phyloP scores from a whole-genome alignment of 768 basidiomycete species.

The Rhizopogon vesiculosus region DNA sequence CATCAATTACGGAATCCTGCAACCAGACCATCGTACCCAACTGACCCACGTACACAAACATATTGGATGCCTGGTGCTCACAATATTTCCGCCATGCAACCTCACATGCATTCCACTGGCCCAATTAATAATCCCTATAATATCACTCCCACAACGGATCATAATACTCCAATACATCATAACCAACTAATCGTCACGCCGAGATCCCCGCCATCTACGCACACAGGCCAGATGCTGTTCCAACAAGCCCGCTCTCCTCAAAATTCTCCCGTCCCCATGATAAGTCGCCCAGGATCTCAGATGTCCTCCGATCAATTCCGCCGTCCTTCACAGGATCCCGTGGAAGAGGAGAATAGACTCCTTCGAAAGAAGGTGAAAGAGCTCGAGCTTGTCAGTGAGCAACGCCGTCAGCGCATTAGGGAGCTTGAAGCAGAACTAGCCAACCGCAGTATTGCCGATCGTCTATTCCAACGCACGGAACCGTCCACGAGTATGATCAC shows the following conservation, averaged over 20 bases:
- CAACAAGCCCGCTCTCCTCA: constrained; percentile 2
- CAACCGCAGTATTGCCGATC: constrained; percentile 15
- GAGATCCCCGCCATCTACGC: constrained; percentile 3
- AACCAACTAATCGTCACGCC: constrained; percentile 15
- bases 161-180: constrained; percentile 15
- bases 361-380: constrained; percentile 58
- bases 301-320: constrained; percentile 22
- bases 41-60: neutral
- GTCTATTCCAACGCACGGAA: constrained; percentile 4
- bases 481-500: constrained; percentile 13
- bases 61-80: constrained; percentile 5
- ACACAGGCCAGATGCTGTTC: constrained; percentile 3
- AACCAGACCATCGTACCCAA: constrained; percentile 14
- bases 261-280: neutral
- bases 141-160: constrained; percentile 14
- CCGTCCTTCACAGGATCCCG: constrained; percentile 17
- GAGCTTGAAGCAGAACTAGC: constrained; percentile 45
- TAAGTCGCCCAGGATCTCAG: constrained; percentile 18
- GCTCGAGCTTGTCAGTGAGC: constrained; percentile 56
- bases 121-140: constrained; percentile 11
- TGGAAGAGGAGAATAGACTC: constrained; percentile 47
- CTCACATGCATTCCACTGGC: constrained; percentile 19
- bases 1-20: constrained; percentile 26
- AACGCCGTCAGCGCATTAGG: constrained; percentile 41
- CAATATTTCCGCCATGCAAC: constrained; percentile 11